Conservation (phyloP, 192 early-diverging fungal genomes). For the Phlyctochytrium arcticum region DNA sequence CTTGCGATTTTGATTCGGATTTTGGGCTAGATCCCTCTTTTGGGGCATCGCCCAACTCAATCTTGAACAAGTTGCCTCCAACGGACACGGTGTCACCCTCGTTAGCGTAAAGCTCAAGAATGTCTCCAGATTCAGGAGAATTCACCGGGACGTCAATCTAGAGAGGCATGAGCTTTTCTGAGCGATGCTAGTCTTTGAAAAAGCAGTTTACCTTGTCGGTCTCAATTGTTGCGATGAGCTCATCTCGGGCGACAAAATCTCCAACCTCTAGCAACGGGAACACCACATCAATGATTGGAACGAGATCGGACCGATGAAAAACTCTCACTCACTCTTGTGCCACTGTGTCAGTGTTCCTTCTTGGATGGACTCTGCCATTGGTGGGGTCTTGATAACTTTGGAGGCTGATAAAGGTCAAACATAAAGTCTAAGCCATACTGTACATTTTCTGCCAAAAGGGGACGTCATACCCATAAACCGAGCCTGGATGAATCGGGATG, state of each 20-base stretch:
- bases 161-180: neutral
- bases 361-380: conserved; percentile 97
- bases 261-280: conserved; percentile 71
- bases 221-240: conserved; percentile 95
- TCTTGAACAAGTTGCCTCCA: conserved; percentile 87
- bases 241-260: conserved; percentile 91
- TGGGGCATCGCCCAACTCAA: conserved; percentile 73
- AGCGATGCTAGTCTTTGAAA: conserved; percentile 10
- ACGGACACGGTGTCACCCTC: conserved; percentile 90
- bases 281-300: neutral
- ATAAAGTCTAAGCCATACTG: too few species aligned
- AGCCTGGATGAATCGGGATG: too few species aligned
- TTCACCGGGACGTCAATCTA: conserved; percentile 97
- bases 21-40: conserved; percentile 28
- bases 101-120: conserved; percentile 74
- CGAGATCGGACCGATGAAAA: neutral
- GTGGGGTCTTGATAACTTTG: conserved; percentile 87
- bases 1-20: conserved; percentile 2
- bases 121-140: conserved; percentile 86
- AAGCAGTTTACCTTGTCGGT: conserved; percentile 83
- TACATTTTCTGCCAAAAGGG: too few species aligned
- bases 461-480: too few species aligned
- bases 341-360: conserved; percentile 95
- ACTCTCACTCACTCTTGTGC: conserved; percentile 80
- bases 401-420: conserved; percentile 54